Evolutionary conservation across 2,329 filamentous ascomycete genomes (phyloP).

Genomic region (Cladobotryum mycophilum): DNA sequence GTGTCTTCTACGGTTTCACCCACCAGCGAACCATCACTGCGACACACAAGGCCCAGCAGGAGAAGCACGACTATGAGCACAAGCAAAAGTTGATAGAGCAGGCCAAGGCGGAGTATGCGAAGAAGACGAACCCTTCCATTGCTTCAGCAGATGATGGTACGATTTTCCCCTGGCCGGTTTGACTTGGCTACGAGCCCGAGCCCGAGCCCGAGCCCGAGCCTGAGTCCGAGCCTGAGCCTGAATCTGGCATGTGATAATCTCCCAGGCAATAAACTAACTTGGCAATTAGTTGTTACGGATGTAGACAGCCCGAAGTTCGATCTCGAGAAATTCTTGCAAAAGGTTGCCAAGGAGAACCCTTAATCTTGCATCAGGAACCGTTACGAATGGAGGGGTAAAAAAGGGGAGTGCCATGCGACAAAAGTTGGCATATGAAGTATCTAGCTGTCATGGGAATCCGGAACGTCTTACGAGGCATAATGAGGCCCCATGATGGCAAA

Average conservation of each 20-base stretch:
- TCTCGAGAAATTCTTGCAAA: conserved; percentile 74
- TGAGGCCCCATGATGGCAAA: conserved; percentile 11
- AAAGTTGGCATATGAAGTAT: background rate
- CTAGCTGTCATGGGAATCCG: conserved; percentile 5
- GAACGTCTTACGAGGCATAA: conserved; percentile 6
- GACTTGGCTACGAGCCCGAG: background rate
- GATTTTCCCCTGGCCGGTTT: conserved; percentile 7
- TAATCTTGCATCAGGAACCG: conserved; percentile 23
- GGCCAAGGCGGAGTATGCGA: conserved; percentile 85
- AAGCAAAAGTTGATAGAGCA: conserved; percentile 88
- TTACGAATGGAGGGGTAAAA: background rate
- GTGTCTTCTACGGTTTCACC: conserved; percentile 91
- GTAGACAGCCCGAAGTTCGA: conserved; percentile 87
- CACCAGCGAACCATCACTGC: conserved; percentile 80
- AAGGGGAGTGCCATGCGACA: background rate
- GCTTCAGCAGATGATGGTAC: conserved; percentile 28
- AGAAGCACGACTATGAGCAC: conserved; percentile 78
- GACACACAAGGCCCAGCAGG: conserved; percentile 61
- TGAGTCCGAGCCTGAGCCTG: too few species aligned
- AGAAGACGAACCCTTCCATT: conserved; percentile 55
- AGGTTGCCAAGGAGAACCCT: conserved; percentile 49
- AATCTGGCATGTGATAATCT: too few species aligned
- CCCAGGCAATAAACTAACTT: background rate
- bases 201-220: too few species aligned
- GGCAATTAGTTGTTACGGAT: conserved; percentile 44